Conservation (phyloP, 2,329 filamentous ascomycete genomes). For the Metarhizium humberi region DNA sequence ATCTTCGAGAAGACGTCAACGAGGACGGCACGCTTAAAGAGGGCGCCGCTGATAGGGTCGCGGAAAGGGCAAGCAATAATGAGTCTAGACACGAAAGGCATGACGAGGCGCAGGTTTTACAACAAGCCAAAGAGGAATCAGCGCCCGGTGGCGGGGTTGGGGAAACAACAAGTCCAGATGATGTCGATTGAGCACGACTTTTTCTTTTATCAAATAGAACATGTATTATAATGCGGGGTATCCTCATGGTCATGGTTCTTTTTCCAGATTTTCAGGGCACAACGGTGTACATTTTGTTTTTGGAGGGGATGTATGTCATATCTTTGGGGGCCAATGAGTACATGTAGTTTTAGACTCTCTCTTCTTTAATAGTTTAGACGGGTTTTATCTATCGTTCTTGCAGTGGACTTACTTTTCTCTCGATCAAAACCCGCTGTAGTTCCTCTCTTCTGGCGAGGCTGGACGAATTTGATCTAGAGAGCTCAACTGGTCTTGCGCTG, state of each 20-base stretch:
- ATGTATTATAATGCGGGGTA: not conserved
- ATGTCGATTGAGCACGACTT: slow-evolving; percentile 30
- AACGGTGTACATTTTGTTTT: not conserved
- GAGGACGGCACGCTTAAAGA: slow-evolving; percentile 46
- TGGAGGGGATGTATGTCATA: not conserved
- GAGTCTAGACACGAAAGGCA: slow-evolving; percentile 16
- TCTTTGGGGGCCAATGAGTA: not conserved
- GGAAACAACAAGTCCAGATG: slow-evolving; percentile 23
- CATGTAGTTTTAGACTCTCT: not conserved
- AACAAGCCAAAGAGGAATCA: slow-evolving; percentile 29
- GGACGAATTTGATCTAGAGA: too few species aligned
- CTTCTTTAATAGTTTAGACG: too few species aligned
- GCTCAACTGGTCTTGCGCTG: too few species aligned
- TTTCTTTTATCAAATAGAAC: not conserved
- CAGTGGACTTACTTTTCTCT: too few species aligned
- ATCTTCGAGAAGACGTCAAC: slow-evolving; percentile 57
- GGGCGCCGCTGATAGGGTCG: slow-evolving; percentile 21
- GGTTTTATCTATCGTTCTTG: too few species aligned
- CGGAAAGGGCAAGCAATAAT: slow-evolving; percentile 11
- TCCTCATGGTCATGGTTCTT: not conserved
- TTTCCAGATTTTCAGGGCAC: not conserved
- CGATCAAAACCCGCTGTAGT: too few species aligned
- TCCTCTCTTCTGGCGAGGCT: too few species aligned
- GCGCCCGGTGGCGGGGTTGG: slow-evolving; percentile 11
- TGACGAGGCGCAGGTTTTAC: slow-evolving; percentile 26